Percentiles rank a stretch among this genome's conserved stretches.
Conservation (phyloP, 2,329 filamentous ascomycete species). For the Ophiostoma sp. region DNA sequence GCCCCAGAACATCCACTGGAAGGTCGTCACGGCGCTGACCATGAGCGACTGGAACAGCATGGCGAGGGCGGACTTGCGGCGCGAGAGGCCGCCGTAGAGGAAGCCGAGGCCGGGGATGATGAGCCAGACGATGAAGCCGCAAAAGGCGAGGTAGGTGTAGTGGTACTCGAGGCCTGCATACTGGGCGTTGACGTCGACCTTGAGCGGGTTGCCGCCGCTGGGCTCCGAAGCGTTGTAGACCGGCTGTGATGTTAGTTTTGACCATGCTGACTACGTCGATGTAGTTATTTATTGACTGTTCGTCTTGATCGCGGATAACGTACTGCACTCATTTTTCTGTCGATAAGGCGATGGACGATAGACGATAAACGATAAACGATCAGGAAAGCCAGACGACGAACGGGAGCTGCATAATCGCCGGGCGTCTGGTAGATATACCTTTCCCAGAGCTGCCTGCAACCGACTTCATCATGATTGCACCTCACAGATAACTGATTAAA, state of each 20-base stretch:
- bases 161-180: slow-evolving; percentile 42
- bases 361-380: not conserved
- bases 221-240: slow-evolving; percentile 27
- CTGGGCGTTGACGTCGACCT: slow-evolving; percentile 68
- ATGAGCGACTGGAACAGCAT: slow-evolving; percentile 89
- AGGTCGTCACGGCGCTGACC: slow-evolving; percentile 74
- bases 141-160: slow-evolving; percentile 20
- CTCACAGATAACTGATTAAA: not conserved
- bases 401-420: not conserved
- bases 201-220: slow-evolving; percentile 62
- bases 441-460: not conserved
- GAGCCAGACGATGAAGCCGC: slow-evolving; percentile 20
- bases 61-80: slow-evolving; percentile 82
- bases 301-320: not conserved
- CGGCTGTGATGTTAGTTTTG: not conserved
- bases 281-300: too few relatives aligned
- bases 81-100: slow-evolving; percentile 88
- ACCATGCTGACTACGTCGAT: too few relatives aligned
- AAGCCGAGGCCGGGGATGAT: slow-evolving; percentile 79
- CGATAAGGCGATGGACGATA: not conserved
- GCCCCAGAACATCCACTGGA: slow-evolving; percentile 95
- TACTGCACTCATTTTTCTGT: slow-evolving; percentile 14
- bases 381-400: not conserved
- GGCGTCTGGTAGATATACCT: not conserved
- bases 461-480: too few relatives aligned